Evolutionary conservation across 176 grass and related monocot genomes (phyloP).

Genomic region (Lolium rigidum): DNA sequence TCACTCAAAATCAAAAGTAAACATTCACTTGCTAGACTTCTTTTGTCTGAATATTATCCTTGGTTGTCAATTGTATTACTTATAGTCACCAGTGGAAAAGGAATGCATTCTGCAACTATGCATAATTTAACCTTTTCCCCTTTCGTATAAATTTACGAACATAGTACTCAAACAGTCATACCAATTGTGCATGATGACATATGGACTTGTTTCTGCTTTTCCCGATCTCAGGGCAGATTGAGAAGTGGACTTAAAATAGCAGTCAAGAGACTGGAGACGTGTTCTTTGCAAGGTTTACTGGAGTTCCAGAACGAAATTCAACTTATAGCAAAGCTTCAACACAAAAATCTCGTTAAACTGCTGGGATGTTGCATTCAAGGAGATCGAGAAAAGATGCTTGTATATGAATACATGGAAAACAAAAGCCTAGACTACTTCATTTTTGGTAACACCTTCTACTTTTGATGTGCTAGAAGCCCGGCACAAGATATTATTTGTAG

Average conservation of each 20-base stretch:
- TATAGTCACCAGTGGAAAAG: background rate
- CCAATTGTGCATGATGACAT: background rate
- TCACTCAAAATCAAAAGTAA: slow-evolving; percentile 30
- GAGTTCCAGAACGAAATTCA: slow-evolving; percentile 65
- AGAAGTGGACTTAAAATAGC: slow-evolving; percentile 58
- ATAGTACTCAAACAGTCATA: background rate
- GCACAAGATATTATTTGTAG: background rate
- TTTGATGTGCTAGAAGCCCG: background rate
- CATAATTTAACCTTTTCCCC: background rate
- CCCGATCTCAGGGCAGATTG: slow-evolving; percentile 51
- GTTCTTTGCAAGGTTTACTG: slow-evolving; percentile 63
- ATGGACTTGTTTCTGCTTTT: background rate
- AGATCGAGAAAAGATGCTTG: slow-evolving; percentile 58
- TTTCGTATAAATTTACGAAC: background rate
- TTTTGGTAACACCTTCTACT: slow-evolving; percentile 50
- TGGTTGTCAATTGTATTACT: background rate
- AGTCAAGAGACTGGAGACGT: slow-evolving; percentile 57
- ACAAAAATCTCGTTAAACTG: slow-evolving; percentile 60
- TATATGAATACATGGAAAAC: slow-evolving; percentile 79
- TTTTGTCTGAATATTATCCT: background rate
- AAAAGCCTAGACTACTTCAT: slow-evolving; percentile 74
- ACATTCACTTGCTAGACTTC: background rate
- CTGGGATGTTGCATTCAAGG: slow-evolving; percentile 52
- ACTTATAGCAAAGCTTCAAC: slow-evolving; percentile 61
- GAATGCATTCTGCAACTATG: slow-evolving; percentile 4